Base-by-base conservation (phyloP, 768 basidiomycete genomes). In the Trametes maxima region DNA sequence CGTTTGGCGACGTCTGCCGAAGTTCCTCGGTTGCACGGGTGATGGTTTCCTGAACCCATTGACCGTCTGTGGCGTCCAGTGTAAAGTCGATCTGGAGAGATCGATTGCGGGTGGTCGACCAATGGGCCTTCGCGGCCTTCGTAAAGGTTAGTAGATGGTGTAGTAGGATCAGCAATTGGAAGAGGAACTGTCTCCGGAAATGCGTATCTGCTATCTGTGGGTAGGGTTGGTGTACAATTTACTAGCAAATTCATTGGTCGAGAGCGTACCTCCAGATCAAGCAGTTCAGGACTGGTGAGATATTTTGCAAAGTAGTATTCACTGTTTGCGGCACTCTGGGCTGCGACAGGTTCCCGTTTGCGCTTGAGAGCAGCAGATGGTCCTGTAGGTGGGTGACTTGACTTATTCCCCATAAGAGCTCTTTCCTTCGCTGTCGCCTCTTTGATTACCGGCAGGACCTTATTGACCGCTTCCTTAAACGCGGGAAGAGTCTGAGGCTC, bases 251-350 rank as follows among this genome's bases (percentile, higher is more conserved):
- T 22, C 16, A 17, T 36, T 1, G 14, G 17, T 19, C 3, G 8
- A 24, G 50, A 2, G n/a, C 45, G 67, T 52, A 94, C 94, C 82
- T 97, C 94, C 48, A 95, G 86, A 53, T 91, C 93, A 16, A 95
- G 78, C 21, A 97, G 77, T 57, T 94, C 92, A 0, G 91, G 88
- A 63, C 86, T 93, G 0, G 94, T 96, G 55, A 97, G 76, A 75
- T 94, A 95, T 74, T 95, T 97, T 39, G 94, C 92, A 69, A 95
- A 95, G 76, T 95, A 96, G 70, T 94, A 95, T 62, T 94, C 88
- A 50, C 73, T 72, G 14, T 77, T 75, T 56, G 79, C 79, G 16
- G 74, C 77, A 68, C 85, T 87, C 88, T 84, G 75, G 88, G 90
- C 59, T 88, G 80, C 73, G 90, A 93, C 58, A 82, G 70, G 0